Conservation (phyloP, 1,284 basidiomycete genomes). For the Vanrija sp. region DNA sequence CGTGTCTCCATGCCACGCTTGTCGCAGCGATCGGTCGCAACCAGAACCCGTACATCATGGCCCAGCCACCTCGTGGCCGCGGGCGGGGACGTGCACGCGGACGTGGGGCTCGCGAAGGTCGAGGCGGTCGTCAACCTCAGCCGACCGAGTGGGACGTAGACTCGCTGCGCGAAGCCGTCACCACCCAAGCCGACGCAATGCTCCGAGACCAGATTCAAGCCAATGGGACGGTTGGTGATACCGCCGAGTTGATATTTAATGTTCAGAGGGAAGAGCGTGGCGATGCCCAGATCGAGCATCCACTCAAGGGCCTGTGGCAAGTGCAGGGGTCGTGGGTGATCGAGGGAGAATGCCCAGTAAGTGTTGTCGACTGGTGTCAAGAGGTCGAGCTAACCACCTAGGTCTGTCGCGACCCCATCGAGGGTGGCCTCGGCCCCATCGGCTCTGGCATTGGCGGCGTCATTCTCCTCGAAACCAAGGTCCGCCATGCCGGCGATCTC, state of each 20-base stretch:
- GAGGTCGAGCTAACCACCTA: constrained; percentile 8
- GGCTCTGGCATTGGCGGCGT: constrained; percentile 25
- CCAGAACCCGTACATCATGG: constrained; percentile 27
- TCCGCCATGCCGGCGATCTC: background rate
- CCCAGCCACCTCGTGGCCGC: constrained; percentile 3
- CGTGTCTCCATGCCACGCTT: constrained; percentile 38
- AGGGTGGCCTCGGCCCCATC: constrained; percentile 30
- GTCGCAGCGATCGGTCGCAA: constrained; percentile 36
- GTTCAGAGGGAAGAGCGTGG: constrained; percentile 5
- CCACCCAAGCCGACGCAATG: background rate
- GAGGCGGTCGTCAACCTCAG: constrained; percentile 1
- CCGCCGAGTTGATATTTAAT: constrained; percentile 14
- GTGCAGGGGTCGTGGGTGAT: constrained; percentile 28
- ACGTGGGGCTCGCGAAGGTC: constrained; percentile 4
- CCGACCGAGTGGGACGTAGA: constrained; percentile 32
- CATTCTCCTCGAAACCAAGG: constrained; percentile 18
- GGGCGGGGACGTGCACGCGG: constrained; percentile 16
- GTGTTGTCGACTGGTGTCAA: constrained; percentile 9
- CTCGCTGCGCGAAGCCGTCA: constrained; percentile 12
- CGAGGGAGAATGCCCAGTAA: constrained; percentile 47
- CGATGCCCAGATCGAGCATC: constrained; percentile 20
- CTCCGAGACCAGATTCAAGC: background rate
- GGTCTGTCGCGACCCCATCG: constrained; percentile 33
- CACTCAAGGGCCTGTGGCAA: constrained; percentile 37
- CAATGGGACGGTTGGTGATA: constrained; percentile 3